Conservation (phyloP, 1,284 basidiomycete genomes). For the Pulveroboletus ridleyi region DNA sequence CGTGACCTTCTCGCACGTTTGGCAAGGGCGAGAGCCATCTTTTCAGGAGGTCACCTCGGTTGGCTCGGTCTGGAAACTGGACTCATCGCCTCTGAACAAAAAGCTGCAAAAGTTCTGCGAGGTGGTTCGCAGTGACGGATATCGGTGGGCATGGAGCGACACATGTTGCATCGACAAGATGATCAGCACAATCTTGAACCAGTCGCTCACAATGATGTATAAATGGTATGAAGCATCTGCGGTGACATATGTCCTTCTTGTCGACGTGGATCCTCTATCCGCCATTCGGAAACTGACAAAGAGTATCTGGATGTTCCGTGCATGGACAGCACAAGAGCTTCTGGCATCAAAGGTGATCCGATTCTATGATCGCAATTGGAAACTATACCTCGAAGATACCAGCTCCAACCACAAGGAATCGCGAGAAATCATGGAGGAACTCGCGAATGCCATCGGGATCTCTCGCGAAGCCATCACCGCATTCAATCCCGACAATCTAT, state of each 20-base stretch:
- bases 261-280: neutral
- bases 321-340: conserved; percentile 26
- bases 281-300: conserved; percentile 4
- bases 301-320: conserved; percentile 22
- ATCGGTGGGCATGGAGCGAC: conserved; percentile 1
- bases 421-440: conserved; percentile 23
- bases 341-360: conserved; percentile 12
- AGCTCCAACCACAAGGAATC: conserved; percentile 1
- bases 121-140: conserved; percentile 1
- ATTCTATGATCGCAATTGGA: conserved; percentile 16
- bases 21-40: conserved; percentile 14
- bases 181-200: conserved; percentile 1
- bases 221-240: conserved; percentile 14
- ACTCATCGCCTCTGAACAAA: conserved; percentile 2
- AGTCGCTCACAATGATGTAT: conserved; percentile 13
- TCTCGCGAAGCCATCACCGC: neutral
- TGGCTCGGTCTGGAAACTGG: conserved; percentile 6
- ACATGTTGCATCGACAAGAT: conserved; percentile 19
- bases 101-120: conserved; percentile 14
- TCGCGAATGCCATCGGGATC: conserved; percentile 17
- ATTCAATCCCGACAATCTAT: neutral
- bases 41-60: conserved; percentile 16
- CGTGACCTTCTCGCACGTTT: conserved; percentile 22
- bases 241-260: neutral
- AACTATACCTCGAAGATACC: conserved; percentile 20